phyloP scores from a whole-genome alignment of 2,329 filamentous ascomycete species.

The Pseudocercospora ulei region DNA sequence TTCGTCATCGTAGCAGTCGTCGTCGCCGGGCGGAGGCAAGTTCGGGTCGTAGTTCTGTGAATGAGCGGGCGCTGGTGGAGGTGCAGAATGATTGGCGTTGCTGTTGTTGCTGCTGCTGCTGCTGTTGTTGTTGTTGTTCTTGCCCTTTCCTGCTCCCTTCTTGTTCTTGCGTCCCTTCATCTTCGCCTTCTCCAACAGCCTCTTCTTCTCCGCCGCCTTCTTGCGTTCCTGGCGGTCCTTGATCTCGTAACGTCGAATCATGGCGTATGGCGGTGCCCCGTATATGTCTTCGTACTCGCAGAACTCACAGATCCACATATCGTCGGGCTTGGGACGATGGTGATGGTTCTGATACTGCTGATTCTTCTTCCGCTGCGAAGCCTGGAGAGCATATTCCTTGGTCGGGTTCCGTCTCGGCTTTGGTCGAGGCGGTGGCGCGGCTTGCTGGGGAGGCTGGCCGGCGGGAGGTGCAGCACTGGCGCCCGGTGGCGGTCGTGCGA shows the following conservation, averaged over 20 bases:
- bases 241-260: constrained; percentile 87
- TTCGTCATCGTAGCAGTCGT: constrained; percentile 32
- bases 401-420: constrained; percentile 51
- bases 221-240: constrained; percentile 81
- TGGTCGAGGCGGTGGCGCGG: constrained; percentile 46
- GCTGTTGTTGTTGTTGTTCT: constrained; percentile 56
- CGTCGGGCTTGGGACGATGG: constrained; percentile 59
- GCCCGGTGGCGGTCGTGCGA: constrained; percentile 18
- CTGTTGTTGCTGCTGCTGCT: constrained; percentile 48
- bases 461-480: constrained; percentile 26
- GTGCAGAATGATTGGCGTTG: constrained; percentile 20
- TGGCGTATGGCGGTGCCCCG: constrained; percentile 68
- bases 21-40: constrained; percentile 27
- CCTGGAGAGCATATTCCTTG: constrained; percentile 64
- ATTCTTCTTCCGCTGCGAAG: constrained; percentile 64
- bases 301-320: constrained; percentile 94
- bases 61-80: constrained; percentile 18
- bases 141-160: constrained; percentile 59
- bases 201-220: constrained; percentile 72
- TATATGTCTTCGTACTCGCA: constrained; percentile 97
- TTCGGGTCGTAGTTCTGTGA: constrained; percentile 29
- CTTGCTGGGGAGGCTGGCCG: constrained; percentile 29
- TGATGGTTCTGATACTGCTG: constrained; percentile 68
- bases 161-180: constrained; percentile 84
- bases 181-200: constrained; percentile 83